Evolutionary conservation across 202 grass and related monocot species (phyloP), one percentile per base, ranked within the genome.

Genomic region (Zizania palustris): DNA sequence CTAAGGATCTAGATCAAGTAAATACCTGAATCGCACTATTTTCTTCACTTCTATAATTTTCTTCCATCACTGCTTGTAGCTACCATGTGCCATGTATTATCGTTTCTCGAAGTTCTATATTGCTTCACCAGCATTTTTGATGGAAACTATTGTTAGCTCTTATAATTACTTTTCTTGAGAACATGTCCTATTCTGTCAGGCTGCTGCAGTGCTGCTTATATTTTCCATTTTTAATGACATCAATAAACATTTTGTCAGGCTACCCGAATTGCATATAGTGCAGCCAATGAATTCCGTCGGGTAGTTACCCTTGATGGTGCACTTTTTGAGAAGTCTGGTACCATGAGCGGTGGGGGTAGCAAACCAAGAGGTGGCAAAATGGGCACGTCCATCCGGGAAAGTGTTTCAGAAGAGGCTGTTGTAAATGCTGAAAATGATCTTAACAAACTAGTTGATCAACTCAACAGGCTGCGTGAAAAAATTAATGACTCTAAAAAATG

Each of bases 261-360:
- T 64, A 83, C 92, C 1, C 85, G 92, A 88, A 93, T 99, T 80
- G 89, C 92, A 72, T 99, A 99, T 81, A 80, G 67, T 59, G 37
- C 80, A 59, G 73, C 85, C 54, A 87, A 70, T 59, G 92, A 99
- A 64, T 99, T 98, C 65, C 79, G 89, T 33, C 85, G 89, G 34
- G 96, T 99, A 51, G 96, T 99, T 51, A 99, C 96, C 37, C 85
- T 95, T 1, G 80, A 88, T 4, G 96, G 96, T 73, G 96, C 90
- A 73, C 85, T 99, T 67, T 88, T 95, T 85, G 96, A 99, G 81
- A 81, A 74, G 71, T 92, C 91, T 57, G 96, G 96, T 78, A 92
- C 96, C 59, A 99, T 99, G 92, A 95, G 87, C 39, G 96, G 96
- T 53, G 96, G 96, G 55, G 96, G 89, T 20, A 73, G 79, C 60